These are phyloP conservation scores for Claviceps spartinae DNA, from an alignment of 2,329 filamentous ascomycete species.

Conservation along the genomic window DNA sequence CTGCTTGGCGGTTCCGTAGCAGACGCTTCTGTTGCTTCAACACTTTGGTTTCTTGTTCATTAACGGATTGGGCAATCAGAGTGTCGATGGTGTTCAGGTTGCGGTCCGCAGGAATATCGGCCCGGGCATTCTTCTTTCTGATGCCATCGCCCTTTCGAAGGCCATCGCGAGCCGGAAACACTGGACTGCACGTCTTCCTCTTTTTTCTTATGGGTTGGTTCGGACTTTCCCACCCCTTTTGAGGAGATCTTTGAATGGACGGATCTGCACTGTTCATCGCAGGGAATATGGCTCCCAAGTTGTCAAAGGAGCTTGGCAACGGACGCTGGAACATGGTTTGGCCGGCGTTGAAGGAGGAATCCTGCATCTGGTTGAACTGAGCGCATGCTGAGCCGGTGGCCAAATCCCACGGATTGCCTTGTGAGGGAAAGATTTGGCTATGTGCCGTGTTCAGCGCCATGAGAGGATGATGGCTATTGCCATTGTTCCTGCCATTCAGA, in stretches of 20 bases:
- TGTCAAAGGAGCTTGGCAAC: slow-evolving; percentile 43
- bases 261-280: slow-evolving; percentile 31
- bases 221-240: slow-evolving; percentile 43
- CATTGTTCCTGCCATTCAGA: slow-evolving; percentile 33
- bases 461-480: slow-evolving; percentile 50
- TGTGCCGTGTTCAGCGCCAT: slow-evolving; percentile 46
- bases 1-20: slow-evolving; percentile 88
- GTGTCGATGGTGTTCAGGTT: slow-evolving; percentile 92
- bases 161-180: slow-evolving; percentile 62
- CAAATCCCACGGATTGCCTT: slow-evolving; percentile 45
- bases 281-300: slow-evolving; percentile 40
- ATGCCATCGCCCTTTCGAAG: slow-evolving; percentile 73
- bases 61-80: slow-evolving; percentile 73
- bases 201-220: slow-evolving; percentile 41
- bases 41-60: slow-evolving; percentile 92
- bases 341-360: slow-evolving; percentile 42
- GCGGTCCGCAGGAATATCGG: slow-evolving; percentile 89
- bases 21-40: slow-evolving; percentile 96
- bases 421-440: slow-evolving; percentile 24
- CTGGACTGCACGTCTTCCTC: slow-evolving; percentile 54
- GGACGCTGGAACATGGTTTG: slow-evolving; percentile 39
- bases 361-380: slow-evolving; percentile 45
- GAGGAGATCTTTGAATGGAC: slow-evolving; percentile 40
- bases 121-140: slow-evolving; percentile 96
- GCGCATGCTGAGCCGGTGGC: slow-evolving; percentile 54